Conservation (phyloP, 257 asterid genomes). For the Nicotiana noctiflora region DNA sequence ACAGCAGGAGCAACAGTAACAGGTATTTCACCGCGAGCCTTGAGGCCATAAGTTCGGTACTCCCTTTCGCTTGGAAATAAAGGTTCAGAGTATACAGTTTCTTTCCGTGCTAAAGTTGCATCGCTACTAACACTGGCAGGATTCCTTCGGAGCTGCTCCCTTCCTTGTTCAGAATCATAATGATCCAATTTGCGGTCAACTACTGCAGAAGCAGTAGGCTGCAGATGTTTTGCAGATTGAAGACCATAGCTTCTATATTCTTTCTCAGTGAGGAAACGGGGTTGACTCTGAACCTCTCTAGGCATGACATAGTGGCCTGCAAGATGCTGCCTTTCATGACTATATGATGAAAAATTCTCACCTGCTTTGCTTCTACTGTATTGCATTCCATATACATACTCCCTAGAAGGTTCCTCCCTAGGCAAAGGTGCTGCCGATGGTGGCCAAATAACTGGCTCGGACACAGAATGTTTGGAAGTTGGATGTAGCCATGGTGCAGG, state of each 20-base stretch:
- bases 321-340: conserved; percentile 22
- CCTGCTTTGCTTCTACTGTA: conserved; percentile 13
- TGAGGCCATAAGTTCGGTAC: neutral
- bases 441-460: conserved; percentile 8
- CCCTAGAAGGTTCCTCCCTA: conserved; percentile 20
- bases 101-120: too few relatives aligned
- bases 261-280: conserved; percentile 55
- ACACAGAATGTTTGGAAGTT: conserved; percentile 19
- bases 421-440: conserved; percentile 15
- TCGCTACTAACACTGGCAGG: too few relatives aligned
- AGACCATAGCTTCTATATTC: conserved; percentile 77
- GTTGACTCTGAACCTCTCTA: conserved; percentile 18
- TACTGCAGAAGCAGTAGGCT: too few relatives aligned
- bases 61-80: too few relatives aligned
- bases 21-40: conserved; percentile 22
- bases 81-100: neutral
- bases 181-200: too few relatives aligned
- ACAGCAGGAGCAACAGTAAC: conserved; percentile 4
- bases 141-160: too few relatives aligned
- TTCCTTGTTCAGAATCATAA: too few relatives aligned
- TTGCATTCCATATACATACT: conserved; percentile 18
- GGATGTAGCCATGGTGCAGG: conserved; percentile 41
- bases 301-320: conserved; percentile 21
- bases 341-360: conserved; percentile 16
- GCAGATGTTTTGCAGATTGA: conserved; percentile 31